These are phyloP conservation scores for Paspalum vaginatum DNA, from an alignment of 176 grass and related monocot genomes.

Conservation along the genomic window DNA sequence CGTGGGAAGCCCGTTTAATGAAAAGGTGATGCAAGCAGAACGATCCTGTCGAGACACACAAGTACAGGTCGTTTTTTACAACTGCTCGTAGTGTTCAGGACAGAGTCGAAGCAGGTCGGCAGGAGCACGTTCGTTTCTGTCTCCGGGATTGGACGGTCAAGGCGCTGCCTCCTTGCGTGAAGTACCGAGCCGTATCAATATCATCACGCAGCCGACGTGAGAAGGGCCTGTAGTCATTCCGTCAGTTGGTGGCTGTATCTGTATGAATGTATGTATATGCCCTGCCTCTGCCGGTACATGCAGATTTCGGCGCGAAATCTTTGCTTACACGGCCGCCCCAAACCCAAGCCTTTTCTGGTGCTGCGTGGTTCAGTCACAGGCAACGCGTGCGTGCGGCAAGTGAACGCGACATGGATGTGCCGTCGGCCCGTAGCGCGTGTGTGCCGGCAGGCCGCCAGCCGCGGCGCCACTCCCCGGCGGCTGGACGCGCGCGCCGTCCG, in stretches of 20 bases:
- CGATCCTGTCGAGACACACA: neutral
- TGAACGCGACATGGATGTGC: too few relatives aligned
- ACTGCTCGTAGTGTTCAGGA: neutral
- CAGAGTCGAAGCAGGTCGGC: neutral
- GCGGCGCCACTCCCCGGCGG: too few relatives aligned
- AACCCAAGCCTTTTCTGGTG: neutral
- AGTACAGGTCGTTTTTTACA: neutral
- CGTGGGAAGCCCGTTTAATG: neutral
- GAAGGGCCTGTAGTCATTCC: neutral
- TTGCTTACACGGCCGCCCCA: neutral
- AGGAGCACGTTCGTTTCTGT: neutral
- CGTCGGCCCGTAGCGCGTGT: too few relatives aligned
- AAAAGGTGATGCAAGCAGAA: neutral
- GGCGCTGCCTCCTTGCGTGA: neutral
- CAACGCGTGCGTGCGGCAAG: too few relatives aligned
- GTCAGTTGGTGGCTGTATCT: neutral
- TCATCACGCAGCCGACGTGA: neutral
- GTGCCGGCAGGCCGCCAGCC: too few relatives aligned
- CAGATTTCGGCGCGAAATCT: neutral
- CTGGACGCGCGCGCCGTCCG: too few relatives aligned
- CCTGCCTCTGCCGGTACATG: too few relatives aligned
- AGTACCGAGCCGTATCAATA: neutral
- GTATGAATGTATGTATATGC: neutral
- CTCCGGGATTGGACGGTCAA: neutral
- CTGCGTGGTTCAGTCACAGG: neutral